These are phyloP conservation scores for Tuber melanosporum DNA, from an alignment of 495 filamentous ascomycete species.

Conservation along the genomic window DNA sequence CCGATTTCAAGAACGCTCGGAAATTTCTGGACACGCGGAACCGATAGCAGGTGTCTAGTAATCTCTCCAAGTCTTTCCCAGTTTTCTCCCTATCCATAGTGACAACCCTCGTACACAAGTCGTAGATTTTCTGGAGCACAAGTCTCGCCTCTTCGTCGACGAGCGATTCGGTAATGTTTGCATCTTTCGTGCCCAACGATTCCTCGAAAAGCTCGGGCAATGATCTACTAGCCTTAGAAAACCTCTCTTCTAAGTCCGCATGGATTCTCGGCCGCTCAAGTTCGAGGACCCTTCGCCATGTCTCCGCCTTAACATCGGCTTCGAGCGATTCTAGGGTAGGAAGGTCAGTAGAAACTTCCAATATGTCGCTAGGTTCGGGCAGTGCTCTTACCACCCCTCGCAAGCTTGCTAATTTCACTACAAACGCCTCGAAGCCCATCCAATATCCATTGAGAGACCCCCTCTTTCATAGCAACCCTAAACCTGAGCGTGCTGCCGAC, in stretches of 20 bases:
- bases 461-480: slow-evolving; percentile 40
- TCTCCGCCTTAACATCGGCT: slow-evolving; percentile 25
- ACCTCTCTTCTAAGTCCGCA: slow-evolving; percentile 32
- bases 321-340: slow-evolving; percentile 20
- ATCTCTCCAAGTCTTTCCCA: slow-evolving; percentile 26
- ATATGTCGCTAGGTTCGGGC: slow-evolving; percentile 10
- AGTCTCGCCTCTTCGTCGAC: slow-evolving; percentile 22
- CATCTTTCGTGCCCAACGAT: slow-evolving; percentile 18
- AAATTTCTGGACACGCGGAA: slow-evolving; percentile 36
- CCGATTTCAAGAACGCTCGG: slow-evolving; percentile 24
- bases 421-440: slow-evolving; percentile 33
- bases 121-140: slow-evolving; percentile 33
- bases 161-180: slow-evolving; percentile 7
- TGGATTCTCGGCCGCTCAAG: slow-evolving; percentile 31
- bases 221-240: slow-evolving; percentile 16
- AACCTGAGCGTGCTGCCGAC: slow-evolving; percentile 28
- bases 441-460: slow-evolving; percentile 31
- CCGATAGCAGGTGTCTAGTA: slow-evolving; percentile 39
- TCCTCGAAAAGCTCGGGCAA: slow-evolving; percentile 26
- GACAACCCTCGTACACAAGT: slow-evolving; percentile 29
- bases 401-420: slow-evolving; percentile 31
- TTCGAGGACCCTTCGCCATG: slow-evolving; percentile 37
- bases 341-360: slow-evolving; percentile 7
- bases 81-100: slow-evolving; percentile 14
- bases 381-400: slow-evolving; percentile 32